Percentiles rank a stretch among this genome's conserved stretches.
These are phyloP conservation scores for Cymbopogon flexuosus DNA, from an alignment of 202 grass and related monocot genomes.

Conservation along the genomic window DNA sequence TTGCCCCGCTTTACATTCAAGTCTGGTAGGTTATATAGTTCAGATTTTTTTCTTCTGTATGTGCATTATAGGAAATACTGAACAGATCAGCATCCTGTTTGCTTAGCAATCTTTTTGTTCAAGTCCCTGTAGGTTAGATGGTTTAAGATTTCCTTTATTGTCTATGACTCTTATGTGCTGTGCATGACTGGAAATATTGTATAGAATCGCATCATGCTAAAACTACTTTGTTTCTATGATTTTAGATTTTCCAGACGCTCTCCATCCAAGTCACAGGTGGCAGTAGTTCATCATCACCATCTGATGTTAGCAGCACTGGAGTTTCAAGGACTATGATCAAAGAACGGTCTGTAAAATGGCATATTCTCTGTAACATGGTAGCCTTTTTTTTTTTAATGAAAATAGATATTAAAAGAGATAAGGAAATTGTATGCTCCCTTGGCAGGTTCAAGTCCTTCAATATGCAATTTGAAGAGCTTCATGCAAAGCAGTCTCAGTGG, in stretches of 20 bases:
- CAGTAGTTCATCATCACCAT: too few relatives aligned
- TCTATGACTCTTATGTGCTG: neutral
- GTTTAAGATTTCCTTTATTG: neutral
- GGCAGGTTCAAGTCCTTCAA: constrained; percentile 88
- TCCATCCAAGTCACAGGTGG: too few relatives aligned
- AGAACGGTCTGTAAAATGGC: too few relatives aligned
- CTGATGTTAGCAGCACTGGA: too few relatives aligned
- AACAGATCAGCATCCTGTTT: neutral
- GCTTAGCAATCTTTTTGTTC: neutral
- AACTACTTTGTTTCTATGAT: neutral
- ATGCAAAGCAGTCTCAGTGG: constrained; percentile 74
- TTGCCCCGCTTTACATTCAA: constrained; percentile 6
- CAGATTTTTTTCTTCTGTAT: neutral
- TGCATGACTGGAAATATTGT: neutral
- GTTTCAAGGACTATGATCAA: too few relatives aligned
- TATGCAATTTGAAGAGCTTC: constrained; percentile 82
- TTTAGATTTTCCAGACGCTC: too few relatives aligned
- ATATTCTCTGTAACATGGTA: neutral
- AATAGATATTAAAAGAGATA: neutral
- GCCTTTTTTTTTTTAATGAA: neutral
- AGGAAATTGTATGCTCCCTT: constrained; percentile 1
- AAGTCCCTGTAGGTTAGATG: constrained; percentile 7
- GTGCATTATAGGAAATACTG: constrained; percentile 2
- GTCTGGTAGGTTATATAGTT: neutral
- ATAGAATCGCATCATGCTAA: constrained; percentile 4